These are phyloP conservation scores for Aquilaria yunnanensis DNA, from an alignment of 345 rosid species.

Conservation along the genomic window DNA sequence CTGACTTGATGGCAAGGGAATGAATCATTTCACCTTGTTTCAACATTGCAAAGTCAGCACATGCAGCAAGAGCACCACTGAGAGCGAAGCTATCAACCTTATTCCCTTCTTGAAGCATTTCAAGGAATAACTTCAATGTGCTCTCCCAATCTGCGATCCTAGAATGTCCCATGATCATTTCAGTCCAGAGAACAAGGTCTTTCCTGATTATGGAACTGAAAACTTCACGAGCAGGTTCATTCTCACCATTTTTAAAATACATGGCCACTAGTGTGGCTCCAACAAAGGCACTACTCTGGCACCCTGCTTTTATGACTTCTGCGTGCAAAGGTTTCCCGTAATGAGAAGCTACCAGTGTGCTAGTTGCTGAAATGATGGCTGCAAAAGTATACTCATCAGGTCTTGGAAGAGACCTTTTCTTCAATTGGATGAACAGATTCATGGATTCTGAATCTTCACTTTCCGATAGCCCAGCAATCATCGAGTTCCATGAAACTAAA, in stretches of 20 bases:
- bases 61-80: slow-evolving; percentile 66
- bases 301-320: slow-evolving; percentile 47
- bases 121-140: slow-evolving; percentile 43
- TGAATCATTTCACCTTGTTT: slow-evolving; percentile 80
- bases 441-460: slow-evolving; percentile 53
- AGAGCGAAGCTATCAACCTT: slow-evolving; percentile 60
- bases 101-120: slow-evolving; percentile 47
- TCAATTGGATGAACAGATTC: slow-evolving; percentile 40
- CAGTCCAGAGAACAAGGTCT: slow-evolving; percentile 87
- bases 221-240: slow-evolving; percentile 43
- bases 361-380: slow-evolving; percentile 52
- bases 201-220: slow-evolving; percentile 40
- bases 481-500: slow-evolving; percentile 82
- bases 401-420: slow-evolving; percentile 27
- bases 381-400: slow-evolving; percentile 83
- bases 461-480: slow-evolving; percentile 62
- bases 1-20: slow-evolving; percentile 48
- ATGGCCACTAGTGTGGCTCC: slow-evolving; percentile 64
- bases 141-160: slow-evolving; percentile 54
- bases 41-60: slow-evolving; percentile 65
- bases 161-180: slow-evolving; percentile 73
- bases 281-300: slow-evolving; percentile 44
- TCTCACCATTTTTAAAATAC: slow-evolving; percentile 61
- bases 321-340: slow-evolving; percentile 65
- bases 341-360: slow-evolving; percentile 24